Base-by-base conservation (phyloP, 495 filamentous ascomycete genomes). In the Penicillium antarcticum region DNA sequence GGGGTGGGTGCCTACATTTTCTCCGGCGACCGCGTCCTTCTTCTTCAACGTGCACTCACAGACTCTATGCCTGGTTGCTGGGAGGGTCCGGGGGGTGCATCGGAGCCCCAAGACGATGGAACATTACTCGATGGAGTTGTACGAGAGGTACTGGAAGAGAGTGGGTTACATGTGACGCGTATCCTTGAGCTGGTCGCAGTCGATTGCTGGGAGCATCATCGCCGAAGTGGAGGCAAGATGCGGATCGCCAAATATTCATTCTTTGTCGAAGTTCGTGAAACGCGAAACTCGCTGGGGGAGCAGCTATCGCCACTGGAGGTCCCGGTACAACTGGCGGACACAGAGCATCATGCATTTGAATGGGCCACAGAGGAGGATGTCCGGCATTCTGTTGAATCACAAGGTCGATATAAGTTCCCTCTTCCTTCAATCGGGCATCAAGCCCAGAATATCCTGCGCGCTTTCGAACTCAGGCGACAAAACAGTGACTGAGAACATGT, bases 101-200 rank as follows among this genome's bases (percentile, higher is more conserved):
- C 58, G 31, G 81, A 85, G 19, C 44, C 56, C 1, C 48, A 61
- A 13, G 52, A 52, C 1, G 80, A 85, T 43, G 52, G 58, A 10
- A 82, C 76, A 0, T 62, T 87, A 13, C 68, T 86, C 0, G 74
- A 80, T 40, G 74, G 74, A 0, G 72, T 78, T 0, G 81, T 68
- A 12, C 66, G 83, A 1, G 81, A 85, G 58, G 72, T 82, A 2
- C 63, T 69, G 21, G 84, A 87, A 61, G 83, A 86, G 58, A 81
- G 77, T 0, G 83, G 81, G 2, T 53, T 86, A 41, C 63, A 68
- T 38, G 74, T 81, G 1, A 69, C 65, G 19, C 57, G 55, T 12
- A 59, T 85, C 33, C 60, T 72, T 3, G 67, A 75, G 38, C 52
- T 77, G 21, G 75, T 80, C 6, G 49, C 52, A 24, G 54, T 67